Evolutionary conservation across 176 grass and related monocot species (phyloP).

Genomic region (Alopecurus myosuroides): DNA sequence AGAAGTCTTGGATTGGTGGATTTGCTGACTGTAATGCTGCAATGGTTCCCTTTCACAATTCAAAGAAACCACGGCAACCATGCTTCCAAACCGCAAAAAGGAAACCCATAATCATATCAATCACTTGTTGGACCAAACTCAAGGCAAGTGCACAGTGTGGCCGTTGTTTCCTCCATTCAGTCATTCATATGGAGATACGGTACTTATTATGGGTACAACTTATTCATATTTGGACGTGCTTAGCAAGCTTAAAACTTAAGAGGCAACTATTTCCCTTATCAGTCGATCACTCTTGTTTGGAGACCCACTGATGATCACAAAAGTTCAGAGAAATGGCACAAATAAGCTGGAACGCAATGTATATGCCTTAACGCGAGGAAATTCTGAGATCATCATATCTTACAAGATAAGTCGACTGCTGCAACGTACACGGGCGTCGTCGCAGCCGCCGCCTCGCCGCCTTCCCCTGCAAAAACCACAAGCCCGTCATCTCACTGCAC

Average conservation of each 20-base stretch:
- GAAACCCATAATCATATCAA: background rate
- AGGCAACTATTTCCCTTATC: background rate
- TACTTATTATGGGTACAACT: background rate
- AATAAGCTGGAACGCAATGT: background rate
- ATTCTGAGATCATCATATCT: conserved; percentile 15
- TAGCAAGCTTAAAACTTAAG: conserved; percentile 9
- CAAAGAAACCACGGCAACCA: background rate
- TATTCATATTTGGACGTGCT: background rate
- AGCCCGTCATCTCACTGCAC: background rate
- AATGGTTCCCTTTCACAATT: background rate
- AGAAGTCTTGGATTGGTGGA: background rate
- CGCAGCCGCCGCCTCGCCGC: conserved; percentile 22
- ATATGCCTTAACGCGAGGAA: background rate
- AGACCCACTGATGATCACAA: background rate
- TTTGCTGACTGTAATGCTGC: background rate
- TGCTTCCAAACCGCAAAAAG: background rate
- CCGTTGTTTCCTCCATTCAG: background rate
- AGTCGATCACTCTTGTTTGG: background rate
- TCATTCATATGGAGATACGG: background rate
- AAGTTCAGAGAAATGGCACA: background rate
- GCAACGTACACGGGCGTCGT: conserved; percentile 82
- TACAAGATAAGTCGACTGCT: conserved; percentile 83
- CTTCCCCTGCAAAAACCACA: conserved; percentile 42
- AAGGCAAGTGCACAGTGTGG: background rate
- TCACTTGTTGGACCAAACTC: background rate